Evolutionary conservation across 768 basidiomycete species (phyloP), one percentile per base, ranked within the genome.

Genomic region (Suillus subaureus): DNA sequence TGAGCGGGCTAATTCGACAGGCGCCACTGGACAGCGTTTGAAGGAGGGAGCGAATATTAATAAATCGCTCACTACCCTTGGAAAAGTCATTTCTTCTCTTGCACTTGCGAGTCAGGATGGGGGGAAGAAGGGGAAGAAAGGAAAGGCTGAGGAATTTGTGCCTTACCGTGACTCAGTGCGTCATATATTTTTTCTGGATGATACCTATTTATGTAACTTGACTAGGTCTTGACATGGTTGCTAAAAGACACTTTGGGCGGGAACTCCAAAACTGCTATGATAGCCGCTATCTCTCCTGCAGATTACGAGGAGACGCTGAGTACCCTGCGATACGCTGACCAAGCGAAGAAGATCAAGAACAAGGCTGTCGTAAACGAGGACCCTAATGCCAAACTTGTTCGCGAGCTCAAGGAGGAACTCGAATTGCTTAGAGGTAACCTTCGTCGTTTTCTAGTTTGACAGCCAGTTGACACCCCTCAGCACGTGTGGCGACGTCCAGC

Each of bases 261-360:
- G 7, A 97, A 97, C 79, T 96, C 93, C 40, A 97, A 97, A 82
- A 99, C 97, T 5, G 96, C 97, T 6, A 99, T 99, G 97, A 98
- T 99, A 69, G 97, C 97, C 61, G 97, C 97, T 45, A 99, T 99
- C 67, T 89, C 95, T 54, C 96, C 96, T n/a, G 96, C 96, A 55
- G 96, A 98, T 79, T 98, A 98, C 73, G 97, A 99, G 70, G 97
- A 99, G 78, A 98, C 97, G 18, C 82, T 99, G 67, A 94, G 94
- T 79, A 99, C 97, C 2, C 82, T 99, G 65, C 92, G 97, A 6
- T 99, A 99, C 79, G 97, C 97, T 70, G 96, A 97, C 83, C 94
- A 94, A 76, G 96, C 97, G 40, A 99, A 99, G 90, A 97, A 97
- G 89, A 99, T 99, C 80, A 98, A 96, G 89, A 99, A 98, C 80